These are phyloP conservation scores for Auricularia sp. DNA, from an alignment of 768 basidiomycete species.

Conservation along the genomic window DNA sequence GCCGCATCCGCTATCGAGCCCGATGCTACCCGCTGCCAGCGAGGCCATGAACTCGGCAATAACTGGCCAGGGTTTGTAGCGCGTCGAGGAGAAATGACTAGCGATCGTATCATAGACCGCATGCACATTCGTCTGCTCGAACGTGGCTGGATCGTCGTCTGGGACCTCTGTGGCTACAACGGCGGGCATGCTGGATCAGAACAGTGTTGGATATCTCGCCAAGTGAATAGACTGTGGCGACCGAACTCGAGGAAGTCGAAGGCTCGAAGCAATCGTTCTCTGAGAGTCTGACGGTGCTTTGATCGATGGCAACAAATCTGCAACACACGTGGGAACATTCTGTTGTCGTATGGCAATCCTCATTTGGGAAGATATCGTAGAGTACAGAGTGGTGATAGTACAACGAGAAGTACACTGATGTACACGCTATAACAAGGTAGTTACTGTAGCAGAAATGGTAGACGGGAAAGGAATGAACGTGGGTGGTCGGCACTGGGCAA, in stretches of 20 bases:
- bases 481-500: no score
- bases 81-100: conserved; percentile 75
- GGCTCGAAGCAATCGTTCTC: neutral
- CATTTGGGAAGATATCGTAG: no score
- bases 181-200: neutral
- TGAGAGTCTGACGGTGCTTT: neutral
- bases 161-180: neutral
- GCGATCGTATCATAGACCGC: conserved; percentile 79
- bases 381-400: no score
- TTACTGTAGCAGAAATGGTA: no score
- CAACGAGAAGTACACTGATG: no score
- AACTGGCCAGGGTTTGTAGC: conserved; percentile 95
- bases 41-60: conserved; percentile 64
- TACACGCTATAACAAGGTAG: no score
- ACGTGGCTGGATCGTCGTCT: conserved; percentile 16
- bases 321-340: no score
- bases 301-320: no score
- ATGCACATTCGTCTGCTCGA: conserved; percentile 74
- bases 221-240: neutral
- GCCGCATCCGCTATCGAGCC: conserved; percentile 91
- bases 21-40: conserved; percentile 69
- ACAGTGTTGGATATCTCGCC: no score
- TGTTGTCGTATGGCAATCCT: no score
- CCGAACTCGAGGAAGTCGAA: neutral
- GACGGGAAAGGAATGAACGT: no score